Conservation (phyloP, 1,284 basidiomycete species). For the Ceratobasidium sp. region DNA sequence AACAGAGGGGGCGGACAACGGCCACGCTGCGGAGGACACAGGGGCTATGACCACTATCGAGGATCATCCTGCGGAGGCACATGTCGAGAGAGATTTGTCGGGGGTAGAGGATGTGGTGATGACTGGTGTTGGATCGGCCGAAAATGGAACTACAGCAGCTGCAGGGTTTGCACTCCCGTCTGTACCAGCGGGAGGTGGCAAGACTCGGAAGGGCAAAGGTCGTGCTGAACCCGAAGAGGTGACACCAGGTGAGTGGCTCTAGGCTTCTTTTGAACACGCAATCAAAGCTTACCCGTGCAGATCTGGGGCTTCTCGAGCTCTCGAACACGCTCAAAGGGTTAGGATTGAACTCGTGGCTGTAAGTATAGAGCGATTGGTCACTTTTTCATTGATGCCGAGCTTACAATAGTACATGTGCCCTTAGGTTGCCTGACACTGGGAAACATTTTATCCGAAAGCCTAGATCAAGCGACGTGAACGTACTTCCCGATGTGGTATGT, state of each 20-base stretch:
- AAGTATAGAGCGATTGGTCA: neutral
- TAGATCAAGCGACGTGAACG: slow-evolving; percentile 35
- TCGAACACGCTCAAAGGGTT: slow-evolving; percentile 18
- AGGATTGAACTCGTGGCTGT: slow-evolving; percentile 29
- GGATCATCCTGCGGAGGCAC: neutral
- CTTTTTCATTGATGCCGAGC: neutral
- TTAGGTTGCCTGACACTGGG: slow-evolving; percentile 13
- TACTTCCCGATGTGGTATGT: slow-evolving; percentile 30
- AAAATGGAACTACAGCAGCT: neutral
- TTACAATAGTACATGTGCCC: slow-evolving; percentile 5
- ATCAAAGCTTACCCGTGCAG: slow-evolving; percentile 30
- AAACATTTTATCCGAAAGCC: slow-evolving; percentile 38
- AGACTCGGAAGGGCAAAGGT: slow-evolving; percentile 23
- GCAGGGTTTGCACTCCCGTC: neutral
- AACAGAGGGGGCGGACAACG: neutral
- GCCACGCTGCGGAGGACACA: neutral
- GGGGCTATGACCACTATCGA: too few species aligned
- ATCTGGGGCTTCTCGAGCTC: slow-evolving; percentile 39
- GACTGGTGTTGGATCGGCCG: neutral
- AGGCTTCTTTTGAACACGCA: neutral
- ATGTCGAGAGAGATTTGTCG: slow-evolving; percentile 4
- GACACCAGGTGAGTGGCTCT: slow-evolving; percentile 16
- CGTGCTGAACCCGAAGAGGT: slow-evolving; percentile 20
- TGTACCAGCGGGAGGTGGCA: neutral
- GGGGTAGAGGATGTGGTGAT: slow-evolving; percentile 14